Conservation (phyloP, 2,329 filamentous ascomycete genomes). For the Penicillium sp. region DNA sequence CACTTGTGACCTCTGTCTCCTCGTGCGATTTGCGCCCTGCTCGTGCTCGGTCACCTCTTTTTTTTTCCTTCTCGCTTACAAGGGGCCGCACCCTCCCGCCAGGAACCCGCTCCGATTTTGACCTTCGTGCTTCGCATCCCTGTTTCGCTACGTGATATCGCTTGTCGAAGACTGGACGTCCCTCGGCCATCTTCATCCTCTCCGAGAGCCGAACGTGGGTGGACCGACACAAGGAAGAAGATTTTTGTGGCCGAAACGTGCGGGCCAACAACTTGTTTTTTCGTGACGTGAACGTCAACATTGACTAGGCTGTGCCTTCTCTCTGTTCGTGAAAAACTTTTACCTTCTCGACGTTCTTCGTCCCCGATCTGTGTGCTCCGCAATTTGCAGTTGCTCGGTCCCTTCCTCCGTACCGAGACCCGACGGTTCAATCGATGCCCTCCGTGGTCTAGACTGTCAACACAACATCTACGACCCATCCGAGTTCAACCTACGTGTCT, state of each 20-base stretch:
- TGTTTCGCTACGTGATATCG: not conserved
- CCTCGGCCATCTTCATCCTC: not conserved
- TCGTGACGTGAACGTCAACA: constrained; percentile 4
- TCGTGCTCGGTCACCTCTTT: constrained; percentile 13
- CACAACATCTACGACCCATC: constrained; percentile 1
- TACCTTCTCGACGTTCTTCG: not conserved
- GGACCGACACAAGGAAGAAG: constrained; percentile 1
- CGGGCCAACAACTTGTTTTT: constrained; percentile 2
- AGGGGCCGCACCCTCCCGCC: constrained; percentile 15
- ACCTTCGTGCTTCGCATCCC: constrained; percentile 7
- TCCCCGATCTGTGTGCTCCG: constrained; percentile 13
- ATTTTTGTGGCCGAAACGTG: constrained; percentile 9
- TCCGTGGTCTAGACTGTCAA: constrained; percentile 23
- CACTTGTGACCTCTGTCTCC: constrained; percentile 9
- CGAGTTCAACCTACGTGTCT: constrained; percentile 4
- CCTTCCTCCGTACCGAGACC: constrained; percentile 2
- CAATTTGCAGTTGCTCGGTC: constrained; percentile 11
- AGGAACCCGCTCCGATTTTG: not conserved
- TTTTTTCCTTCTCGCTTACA: constrained; percentile 3
- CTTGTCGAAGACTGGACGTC: not conserved
- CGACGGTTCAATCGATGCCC: constrained; percentile 25
- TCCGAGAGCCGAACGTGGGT: not conserved
- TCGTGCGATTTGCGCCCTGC: constrained; percentile 29
- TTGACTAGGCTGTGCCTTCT: constrained; percentile 20
- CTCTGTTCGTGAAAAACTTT: constrained; percentile 9